phyloP scores from a whole-genome alignment of 371 early-diverging fungal genomes.

The Lichtheimia hyalospora region DNA sequence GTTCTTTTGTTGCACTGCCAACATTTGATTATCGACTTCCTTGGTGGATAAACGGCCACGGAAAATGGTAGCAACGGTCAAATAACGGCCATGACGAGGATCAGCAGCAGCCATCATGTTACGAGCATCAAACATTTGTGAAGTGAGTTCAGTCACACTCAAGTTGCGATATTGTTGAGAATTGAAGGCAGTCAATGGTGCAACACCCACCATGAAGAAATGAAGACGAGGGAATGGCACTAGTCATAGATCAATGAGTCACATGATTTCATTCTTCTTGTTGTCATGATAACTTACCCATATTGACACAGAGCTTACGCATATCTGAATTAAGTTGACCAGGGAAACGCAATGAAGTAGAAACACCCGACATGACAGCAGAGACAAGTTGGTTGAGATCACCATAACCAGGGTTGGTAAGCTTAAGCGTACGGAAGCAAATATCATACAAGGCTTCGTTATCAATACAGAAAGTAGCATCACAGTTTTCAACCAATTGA shows the following conservation, averaged over 20 bases:
- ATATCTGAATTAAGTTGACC: constrained; percentile 98
- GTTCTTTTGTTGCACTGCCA: constrained; percentile 87
- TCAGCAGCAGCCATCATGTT: constrained; percentile 99
- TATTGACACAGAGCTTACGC: constrained; percentile 98
- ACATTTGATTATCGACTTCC: constrained; percentile 96
- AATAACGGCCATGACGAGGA: constrained; percentile 96
- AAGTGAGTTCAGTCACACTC: constrained; percentile 92
- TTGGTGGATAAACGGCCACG: constrained; percentile 99
- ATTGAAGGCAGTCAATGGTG: constrained; percentile 90
- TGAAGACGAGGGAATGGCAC: constrained; percentile 99
- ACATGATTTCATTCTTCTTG: no score
- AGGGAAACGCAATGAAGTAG: constrained; percentile 98
- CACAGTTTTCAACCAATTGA: constrained; percentile 89
- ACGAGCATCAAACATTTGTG: constrained; percentile 97
- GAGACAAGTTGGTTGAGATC: constrained; percentile 85
- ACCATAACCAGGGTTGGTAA: constrained; percentile 77
- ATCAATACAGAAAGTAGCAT: constrained; percentile 98
- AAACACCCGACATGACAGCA: constrained; percentile 92
- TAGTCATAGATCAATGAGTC: constrained; percentile 21
- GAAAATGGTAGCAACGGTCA: constrained; percentile 98
- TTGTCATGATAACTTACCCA: constrained; percentile 45
- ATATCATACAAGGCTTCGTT: constrained; percentile 97
- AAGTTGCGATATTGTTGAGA: constrained; percentile 88
- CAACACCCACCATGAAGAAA: constrained; percentile 99
- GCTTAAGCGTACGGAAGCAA: constrained; percentile 83